Percentiles rank a stretch among this genome's conserved stretches.
phyloP scores from a whole-genome alignment of 352 stramenopile species.

The Discostella stelligera region DNA sequence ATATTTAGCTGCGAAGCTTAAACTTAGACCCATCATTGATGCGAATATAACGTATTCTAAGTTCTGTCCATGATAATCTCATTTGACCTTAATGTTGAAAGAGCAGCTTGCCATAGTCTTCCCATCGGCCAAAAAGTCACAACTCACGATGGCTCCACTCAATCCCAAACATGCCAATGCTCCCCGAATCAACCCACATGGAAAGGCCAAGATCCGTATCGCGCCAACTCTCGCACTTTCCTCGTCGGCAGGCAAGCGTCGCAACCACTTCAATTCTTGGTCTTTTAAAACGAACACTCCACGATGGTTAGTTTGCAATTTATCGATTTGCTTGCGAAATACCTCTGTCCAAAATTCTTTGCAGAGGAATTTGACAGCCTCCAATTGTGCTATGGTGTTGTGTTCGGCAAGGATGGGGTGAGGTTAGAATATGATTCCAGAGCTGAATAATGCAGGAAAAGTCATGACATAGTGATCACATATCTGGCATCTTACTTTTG shows the following conservation, averaged over 20 bases:
- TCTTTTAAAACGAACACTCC: slow-evolving; percentile 94
- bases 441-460: not conserved
- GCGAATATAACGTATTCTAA: not conserved
- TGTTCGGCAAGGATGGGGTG: not conserved
- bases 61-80: slow-evolving; percentile 6
- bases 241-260: slow-evolving; percentile 72
- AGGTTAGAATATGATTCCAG: not conserved
- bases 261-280: slow-evolving; percentile 91
- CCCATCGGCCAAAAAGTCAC: slow-evolving; percentile 88
- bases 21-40: not conserved
- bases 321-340: slow-evolving; percentile 98
- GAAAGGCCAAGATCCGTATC: slow-evolving; percentile 91
- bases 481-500: slow-evolving; percentile 18
- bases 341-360: slow-evolving; percentile 97
- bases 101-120: slow-evolving; percentile 89
- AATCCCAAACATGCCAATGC: slow-evolving; percentile 93
- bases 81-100: slow-evolving; percentile 82
- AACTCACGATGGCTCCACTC: slow-evolving; percentile 89
- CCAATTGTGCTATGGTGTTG: slow-evolving; percentile 74
- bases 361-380: slow-evolving; percentile 98
- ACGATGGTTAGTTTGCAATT: slow-evolving; percentile 96
- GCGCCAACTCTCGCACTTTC: slow-evolving; percentile 87
- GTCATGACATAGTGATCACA: not conserved
- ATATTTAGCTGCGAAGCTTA: not conserved
- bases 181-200: slow-evolving; percentile 92